A percentile compares a stretch with the other conserved stretches of the same genome.
phyloP scores from a whole-genome alignment of 805 yeast genomes.

The Teunomyces aglyptinius region DNA sequence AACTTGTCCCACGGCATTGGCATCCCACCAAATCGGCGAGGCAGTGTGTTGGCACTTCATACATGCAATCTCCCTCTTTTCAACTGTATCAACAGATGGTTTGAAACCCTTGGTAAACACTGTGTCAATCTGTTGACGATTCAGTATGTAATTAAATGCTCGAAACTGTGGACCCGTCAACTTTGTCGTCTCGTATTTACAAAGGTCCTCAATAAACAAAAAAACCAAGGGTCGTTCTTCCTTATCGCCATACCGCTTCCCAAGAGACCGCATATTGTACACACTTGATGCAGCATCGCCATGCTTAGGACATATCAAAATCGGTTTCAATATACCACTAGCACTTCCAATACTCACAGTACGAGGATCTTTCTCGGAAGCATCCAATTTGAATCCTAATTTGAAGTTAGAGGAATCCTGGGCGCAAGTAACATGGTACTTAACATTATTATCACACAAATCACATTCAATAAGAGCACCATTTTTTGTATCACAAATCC shows the following conservation, averaged over 20 bases:
- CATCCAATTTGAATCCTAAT: slow-evolving; percentile 53
- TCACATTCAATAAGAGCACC: slow-evolving; percentile 54
- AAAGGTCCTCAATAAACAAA: slow-evolving; percentile 38
- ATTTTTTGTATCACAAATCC: slow-evolving; percentile 42
- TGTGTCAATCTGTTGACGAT: slow-evolving; percentile 15
- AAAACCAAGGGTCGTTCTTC: slow-evolving; percentile 40
- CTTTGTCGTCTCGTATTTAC: slow-evolving; percentile 12
- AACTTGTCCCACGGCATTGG: not conserved
- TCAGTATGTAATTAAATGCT: slow-evolving; percentile 28
- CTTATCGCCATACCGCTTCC: slow-evolving; percentile 24
- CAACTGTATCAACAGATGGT: not conserved
- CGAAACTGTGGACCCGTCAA: slow-evolving; percentile 32
- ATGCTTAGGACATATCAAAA: slow-evolving; percentile 45
- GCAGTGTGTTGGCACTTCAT: slow-evolving; percentile 20
- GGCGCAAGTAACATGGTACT: slow-evolving; percentile 59
- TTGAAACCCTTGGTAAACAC: not conserved
- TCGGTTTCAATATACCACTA: slow-evolving; percentile 44
- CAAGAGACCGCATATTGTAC: slow-evolving; percentile 27
- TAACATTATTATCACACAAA: slow-evolving; percentile 33
- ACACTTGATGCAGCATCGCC: slow-evolving; percentile 16
- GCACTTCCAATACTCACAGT: slow-evolving; percentile 21
- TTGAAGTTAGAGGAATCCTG: slow-evolving; percentile 43
- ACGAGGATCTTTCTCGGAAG: slow-evolving; percentile 10
- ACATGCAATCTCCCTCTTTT: slow-evolving; percentile 14
- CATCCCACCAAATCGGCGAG: slow-evolving; percentile 41